These are phyloP conservation scores for Anisogramma anomala DNA, from an alignment of 2,329 filamentous ascomycete species.

Conservation along the genomic window DNA sequence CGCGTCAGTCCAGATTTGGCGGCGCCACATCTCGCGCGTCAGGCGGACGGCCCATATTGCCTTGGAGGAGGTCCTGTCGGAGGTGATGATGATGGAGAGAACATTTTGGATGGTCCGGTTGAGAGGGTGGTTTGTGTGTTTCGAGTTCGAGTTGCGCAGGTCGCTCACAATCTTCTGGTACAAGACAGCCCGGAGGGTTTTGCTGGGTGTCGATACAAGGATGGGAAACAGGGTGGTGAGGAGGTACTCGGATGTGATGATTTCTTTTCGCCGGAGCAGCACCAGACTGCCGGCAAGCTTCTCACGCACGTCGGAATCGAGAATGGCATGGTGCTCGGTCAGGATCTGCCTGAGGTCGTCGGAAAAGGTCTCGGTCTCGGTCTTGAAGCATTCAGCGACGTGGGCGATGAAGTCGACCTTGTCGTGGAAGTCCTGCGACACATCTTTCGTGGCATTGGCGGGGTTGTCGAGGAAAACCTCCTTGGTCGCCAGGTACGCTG, in stretches of 20 bases:
- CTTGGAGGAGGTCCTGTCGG: slow-evolving; percentile 73
- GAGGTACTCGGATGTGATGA: slow-evolving; percentile 73
- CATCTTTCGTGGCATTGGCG: slow-evolving; percentile 62
- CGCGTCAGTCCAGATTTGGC: slow-evolving; percentile 89
- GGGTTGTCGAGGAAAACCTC: slow-evolving; percentile 86
- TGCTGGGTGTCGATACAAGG: slow-evolving; percentile 82
- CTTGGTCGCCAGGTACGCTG: slow-evolving; percentile 81
- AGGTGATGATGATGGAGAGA: slow-evolving; percentile 80
- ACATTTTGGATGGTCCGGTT: slow-evolving; percentile 91
- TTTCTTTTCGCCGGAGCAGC: slow-evolving; percentile 77
- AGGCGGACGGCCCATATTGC: slow-evolving; percentile 94
- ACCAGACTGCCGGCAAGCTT: slow-evolving; percentile 90
- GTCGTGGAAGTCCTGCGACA: slow-evolving; percentile 75
- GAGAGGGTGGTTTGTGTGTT: slow-evolving; percentile 78
- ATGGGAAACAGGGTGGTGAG: slow-evolving; percentile 92
- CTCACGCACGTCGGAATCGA: slow-evolving; percentile 78
- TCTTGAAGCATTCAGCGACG: slow-evolving; percentile 84
- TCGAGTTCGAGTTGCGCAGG: slow-evolving; percentile 75
- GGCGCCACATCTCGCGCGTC: slow-evolving; percentile 89
- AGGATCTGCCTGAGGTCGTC: slow-evolving; percentile 73
- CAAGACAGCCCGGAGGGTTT: slow-evolving; percentile 72
- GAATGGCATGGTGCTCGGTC: slow-evolving; percentile 65
- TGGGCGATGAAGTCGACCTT: slow-evolving; percentile 90
- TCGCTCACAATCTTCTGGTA: slow-evolving; percentile 86
- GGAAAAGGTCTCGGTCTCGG: slow-evolving; percentile 65